phyloP scores from a whole-genome alignment of 2,329 filamentous ascomycete genomes.

The Dactylellina parvicollis region DNA sequence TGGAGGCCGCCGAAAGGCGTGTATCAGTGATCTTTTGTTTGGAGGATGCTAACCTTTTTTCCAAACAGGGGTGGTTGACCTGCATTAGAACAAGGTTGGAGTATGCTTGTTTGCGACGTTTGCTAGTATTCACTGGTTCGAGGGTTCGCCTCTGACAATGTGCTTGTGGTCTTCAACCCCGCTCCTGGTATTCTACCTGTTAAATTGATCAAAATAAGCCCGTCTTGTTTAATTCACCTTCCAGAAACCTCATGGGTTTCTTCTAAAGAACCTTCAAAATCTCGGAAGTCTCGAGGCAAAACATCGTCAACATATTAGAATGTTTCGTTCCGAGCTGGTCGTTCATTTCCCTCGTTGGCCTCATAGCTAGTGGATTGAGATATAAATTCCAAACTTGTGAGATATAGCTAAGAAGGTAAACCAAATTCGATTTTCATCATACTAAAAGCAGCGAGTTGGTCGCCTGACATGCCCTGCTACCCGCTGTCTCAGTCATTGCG shows the following conservation, averaged over 20 bases:
- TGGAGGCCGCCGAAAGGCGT: constrained; percentile 20
- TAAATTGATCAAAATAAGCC: constrained; percentile 10
- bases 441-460: constrained; percentile 19
- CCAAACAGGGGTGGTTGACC: too few relatives aligned
- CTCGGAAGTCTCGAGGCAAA: too few relatives aligned
- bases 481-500: constrained; percentile 39
- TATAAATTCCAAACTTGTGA: too few relatives aligned
- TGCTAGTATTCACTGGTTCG: too few relatives aligned
- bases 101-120: too few relatives aligned
- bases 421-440: constrained; percentile 21
- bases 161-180: neutral
- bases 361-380: too few relatives aligned
- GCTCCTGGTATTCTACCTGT: constrained; percentile 2
- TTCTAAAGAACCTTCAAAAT: constrained; percentile 29
- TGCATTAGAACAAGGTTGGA: too few relatives aligned
- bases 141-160: neutral
- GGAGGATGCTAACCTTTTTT: too few relatives aligned
- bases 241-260: constrained; percentile 29
- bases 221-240: constrained; percentile 15
- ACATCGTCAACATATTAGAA: too few relatives aligned
- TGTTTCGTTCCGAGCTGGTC: too few relatives aligned
- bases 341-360: too few relatives aligned
- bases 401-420: neutral
- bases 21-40: constrained; percentile 5
- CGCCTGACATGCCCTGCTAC: constrained; percentile 43